Conservation (phyloP, 805 yeast species). For the Starmerella cellae region DNA sequence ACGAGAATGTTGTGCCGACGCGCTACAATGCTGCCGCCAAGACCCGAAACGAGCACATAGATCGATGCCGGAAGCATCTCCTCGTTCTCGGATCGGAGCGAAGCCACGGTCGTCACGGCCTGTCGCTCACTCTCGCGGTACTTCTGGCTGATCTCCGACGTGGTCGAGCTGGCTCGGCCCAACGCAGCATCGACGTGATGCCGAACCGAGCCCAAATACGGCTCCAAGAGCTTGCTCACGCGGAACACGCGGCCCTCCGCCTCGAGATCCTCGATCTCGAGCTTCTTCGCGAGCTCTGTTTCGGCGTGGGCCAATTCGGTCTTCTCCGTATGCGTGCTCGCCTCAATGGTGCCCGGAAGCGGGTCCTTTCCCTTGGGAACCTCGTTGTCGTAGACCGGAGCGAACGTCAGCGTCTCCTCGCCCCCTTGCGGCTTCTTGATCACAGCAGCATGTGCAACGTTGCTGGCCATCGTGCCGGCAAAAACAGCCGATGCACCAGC, state of each 20-base stretch:
- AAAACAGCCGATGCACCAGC: conserved; percentile 4
- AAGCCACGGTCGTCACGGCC: conserved; percentile 49
- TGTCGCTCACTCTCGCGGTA: conserved; percentile 49
- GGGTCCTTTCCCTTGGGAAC: conserved; percentile 12
- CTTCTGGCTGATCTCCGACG: conserved; percentile 37
- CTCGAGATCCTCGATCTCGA: conserved; percentile 22
- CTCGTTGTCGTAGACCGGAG: conserved; percentile 25
- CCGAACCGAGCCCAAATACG: conserved; percentile 38
- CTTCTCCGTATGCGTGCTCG: conserved; percentile 14
- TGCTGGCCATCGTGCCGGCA: background rate
- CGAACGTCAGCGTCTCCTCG: conserved; percentile 13
- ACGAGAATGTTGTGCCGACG: conserved; percentile 50
- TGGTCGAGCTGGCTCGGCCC: conserved; percentile 28
- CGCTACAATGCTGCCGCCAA: conserved; percentile 60
- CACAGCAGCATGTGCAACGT: conserved; percentile 7
- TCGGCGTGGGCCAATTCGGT: conserved; percentile 13
- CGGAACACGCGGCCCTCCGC: conserved; percentile 48
- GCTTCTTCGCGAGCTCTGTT: conserved; percentile 13
- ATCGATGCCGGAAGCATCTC: conserved; percentile 58
- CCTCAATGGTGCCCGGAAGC: conserved; percentile 23
- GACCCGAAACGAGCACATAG: conserved; percentile 53
- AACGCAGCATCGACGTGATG: conserved; percentile 29
- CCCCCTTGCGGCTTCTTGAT: conserved; percentile 1
- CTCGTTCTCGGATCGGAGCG: conserved; percentile 51
- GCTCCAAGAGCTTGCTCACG: conserved; percentile 38